A percentile compares a stretch with the other conserved stretches of the same genome.
phyloP scores from a whole-genome alignment of 2,329 filamentous ascomycete genomes.

The Colletotrichum theobromicola region DNA sequence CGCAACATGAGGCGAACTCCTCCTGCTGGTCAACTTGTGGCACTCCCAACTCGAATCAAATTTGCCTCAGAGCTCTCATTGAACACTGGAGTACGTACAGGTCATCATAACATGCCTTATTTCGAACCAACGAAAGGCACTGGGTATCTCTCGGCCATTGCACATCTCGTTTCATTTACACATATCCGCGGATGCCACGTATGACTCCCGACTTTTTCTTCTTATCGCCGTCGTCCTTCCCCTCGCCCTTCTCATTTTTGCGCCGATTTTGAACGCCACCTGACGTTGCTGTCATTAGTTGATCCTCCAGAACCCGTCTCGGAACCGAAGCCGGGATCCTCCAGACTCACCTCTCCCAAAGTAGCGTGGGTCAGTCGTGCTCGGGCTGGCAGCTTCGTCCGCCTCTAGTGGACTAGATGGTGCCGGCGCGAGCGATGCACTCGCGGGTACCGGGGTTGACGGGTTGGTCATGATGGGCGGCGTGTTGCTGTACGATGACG shows the following conservation, averaged over 20 bases:
- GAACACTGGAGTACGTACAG: not conserved
- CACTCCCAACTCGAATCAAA: not conserved
- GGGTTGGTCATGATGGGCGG: conserved; percentile 43
- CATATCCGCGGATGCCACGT: conserved; percentile 46
- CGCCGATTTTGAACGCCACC: conserved; percentile 55
- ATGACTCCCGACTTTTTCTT: conserved; percentile 44
- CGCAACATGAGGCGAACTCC: not conserved
- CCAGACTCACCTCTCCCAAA: conserved; percentile 50
- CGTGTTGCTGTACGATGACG: conserved; percentile 46
- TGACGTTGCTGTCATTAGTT: conserved; percentile 25
- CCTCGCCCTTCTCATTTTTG: conserved; percentile 57
- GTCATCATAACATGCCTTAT: not conserved
- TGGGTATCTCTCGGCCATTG: not conserved
- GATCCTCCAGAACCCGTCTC: conserved; percentile 35
- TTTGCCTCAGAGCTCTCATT: not conserved
- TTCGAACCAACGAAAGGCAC: not conserved
- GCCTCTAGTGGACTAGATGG: conserved; percentile 35
- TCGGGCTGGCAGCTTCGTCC: conserved; percentile 33
- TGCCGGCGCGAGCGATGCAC: conserved; percentile 40
- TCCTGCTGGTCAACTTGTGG: not conserved
- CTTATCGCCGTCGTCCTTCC: conserved; percentile 44
- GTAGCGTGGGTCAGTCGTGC: conserved; percentile 41
- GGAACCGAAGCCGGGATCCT: not conserved
- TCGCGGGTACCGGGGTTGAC: conserved; percentile 30
- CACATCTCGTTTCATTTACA: conserved; percentile 20